A percentile compares a stretch with the other conserved stretches of the same genome.
phyloP scores from a whole-genome alignment of 371 early-diverging fungal genomes.

The Mortierella sp. region DNA sequence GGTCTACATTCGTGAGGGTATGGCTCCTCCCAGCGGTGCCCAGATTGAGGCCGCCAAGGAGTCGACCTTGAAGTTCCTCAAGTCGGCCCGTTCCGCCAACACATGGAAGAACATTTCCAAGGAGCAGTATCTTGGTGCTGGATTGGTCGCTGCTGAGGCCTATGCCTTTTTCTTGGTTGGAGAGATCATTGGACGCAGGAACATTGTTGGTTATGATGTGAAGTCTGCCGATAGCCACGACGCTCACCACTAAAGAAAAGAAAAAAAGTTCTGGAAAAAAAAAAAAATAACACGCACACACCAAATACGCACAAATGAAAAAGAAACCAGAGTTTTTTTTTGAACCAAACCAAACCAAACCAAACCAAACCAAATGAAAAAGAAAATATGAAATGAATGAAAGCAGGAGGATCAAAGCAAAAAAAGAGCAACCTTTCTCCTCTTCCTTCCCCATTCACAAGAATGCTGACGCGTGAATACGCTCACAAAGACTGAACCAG shows the following conservation, averaged over 20 bases:
- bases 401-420: too few relatives aligned
- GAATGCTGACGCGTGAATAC: too few relatives aligned
- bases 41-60: constrained; percentile 68
- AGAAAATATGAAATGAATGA: neutral
- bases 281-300: neutral
- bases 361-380: neutral
- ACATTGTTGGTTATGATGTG: constrained; percentile 76
- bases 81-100: constrained; percentile 54
- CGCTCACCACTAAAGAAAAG: constrained; percentile 48
- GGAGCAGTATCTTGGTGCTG: constrained; percentile 57
- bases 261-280: neutral
- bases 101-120: constrained; percentile 65
- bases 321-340: neutral
- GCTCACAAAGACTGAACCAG: too few relatives aligned
- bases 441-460: neutral
- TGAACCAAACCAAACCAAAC: too few relatives aligned
- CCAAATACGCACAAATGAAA: neutral
- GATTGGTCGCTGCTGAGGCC: constrained; percentile 72
- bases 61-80: constrained; percentile 59
- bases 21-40: constrained; percentile 70
- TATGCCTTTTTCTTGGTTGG: constrained; percentile 79
- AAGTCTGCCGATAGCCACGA: constrained; percentile 61
- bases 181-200: constrained; percentile 79
- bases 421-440: neutral
- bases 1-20: constrained; percentile 76